A percentile compares a stretch with the other conserved stretches of the same genome.
These are phyloP conservation scores for Tylopilus orsonianus DNA, from an alignment of 1,284 basidiomycete species.

Conservation along the genomic window DNA sequence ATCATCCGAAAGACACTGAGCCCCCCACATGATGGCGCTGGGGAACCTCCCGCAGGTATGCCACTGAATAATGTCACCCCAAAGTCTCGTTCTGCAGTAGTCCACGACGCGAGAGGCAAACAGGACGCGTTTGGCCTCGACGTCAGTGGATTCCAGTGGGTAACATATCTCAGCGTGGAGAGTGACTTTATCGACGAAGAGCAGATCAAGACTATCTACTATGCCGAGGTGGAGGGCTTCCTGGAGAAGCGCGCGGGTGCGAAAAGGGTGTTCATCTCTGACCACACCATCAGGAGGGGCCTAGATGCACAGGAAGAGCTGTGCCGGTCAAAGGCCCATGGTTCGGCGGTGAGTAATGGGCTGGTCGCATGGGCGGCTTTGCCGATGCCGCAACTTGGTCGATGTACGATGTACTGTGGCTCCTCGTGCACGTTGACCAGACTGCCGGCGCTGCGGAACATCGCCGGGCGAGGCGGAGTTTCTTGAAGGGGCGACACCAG, in stretches of 20 bases:
- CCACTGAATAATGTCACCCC: not conserved
- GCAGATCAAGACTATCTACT: conserved; percentile 35
- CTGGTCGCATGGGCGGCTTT: too few relatives aligned
- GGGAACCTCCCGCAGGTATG: not conserved
- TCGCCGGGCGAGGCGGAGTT: conserved; percentile 42
- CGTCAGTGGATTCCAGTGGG: conserved; percentile 43
- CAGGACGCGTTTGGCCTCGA: conserved; percentile 39
- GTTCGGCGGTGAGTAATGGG: conserved; percentile 37
- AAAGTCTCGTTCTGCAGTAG: conserved; percentile 15
- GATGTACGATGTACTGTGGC: not conserved
- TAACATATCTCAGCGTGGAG: conserved; percentile 36
- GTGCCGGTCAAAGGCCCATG: conserved; percentile 13
- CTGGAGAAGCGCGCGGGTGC: conserved; percentile 43
- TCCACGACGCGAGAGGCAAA: conserved; percentile 37
- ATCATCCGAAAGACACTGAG: not conserved
- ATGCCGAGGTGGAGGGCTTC: conserved; percentile 44
- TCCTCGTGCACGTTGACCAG: conserved; percentile 46
- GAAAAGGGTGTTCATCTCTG: conserved; percentile 44
- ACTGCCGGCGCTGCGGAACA: conserved; percentile 40
- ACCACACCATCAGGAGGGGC: conserved; percentile 45
- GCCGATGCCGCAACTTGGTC: not conserved
- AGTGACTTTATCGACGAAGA: conserved; percentile 44
- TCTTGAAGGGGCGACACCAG: conserved; percentile 43
- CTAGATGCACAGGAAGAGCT: not conserved
- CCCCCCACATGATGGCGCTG: not conserved